These are phyloP conservation scores for Xanthoconium purpureum DNA, from an alignment of 768 basidiomycete genomes.

Conservation along the genomic window DNA sequence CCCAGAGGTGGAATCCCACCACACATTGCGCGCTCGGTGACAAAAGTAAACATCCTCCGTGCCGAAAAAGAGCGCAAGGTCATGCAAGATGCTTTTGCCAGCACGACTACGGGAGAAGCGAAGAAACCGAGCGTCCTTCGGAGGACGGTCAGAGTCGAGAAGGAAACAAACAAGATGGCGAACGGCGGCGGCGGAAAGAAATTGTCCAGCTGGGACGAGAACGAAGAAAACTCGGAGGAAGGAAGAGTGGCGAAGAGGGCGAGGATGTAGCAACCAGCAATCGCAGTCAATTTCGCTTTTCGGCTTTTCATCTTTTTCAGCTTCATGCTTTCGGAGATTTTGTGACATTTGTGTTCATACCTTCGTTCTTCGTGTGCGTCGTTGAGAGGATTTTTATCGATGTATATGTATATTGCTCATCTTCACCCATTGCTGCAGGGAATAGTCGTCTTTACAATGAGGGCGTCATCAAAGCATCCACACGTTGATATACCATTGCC, in stretches of 20 bases:
- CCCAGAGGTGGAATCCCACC: conserved; percentile 33
- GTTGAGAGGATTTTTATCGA: neutral
- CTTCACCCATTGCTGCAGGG: too few species aligned
- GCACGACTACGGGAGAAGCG: neutral
- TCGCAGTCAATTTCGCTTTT: neutral
- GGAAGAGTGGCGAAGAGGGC: conserved; percentile 16
- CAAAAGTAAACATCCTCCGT: conserved; percentile 25
- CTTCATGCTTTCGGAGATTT: conserved; percentile 10
- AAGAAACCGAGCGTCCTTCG: conserved; percentile 31
- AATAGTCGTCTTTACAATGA: too few species aligned
- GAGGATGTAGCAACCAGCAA: conserved; percentile 2
- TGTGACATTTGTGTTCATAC: neutral
- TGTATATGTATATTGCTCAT: neutral
- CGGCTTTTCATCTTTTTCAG: neutral
- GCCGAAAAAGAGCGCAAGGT: conserved; percentile 24
- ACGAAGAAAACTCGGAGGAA: conserved; percentile 54
- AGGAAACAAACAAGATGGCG: neutral
- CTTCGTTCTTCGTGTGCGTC: conserved; percentile 15
- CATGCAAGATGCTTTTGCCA: conserved; percentile 14
- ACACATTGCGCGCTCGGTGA: conserved; percentile 29
- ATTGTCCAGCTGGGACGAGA: conserved; percentile 71
- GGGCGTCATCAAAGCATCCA: too few species aligned
- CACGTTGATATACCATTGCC: too few species aligned
- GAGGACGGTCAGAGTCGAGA: neutral
- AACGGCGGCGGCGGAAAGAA: conserved; percentile 11